Evolutionary conservation across 2,329 filamentous ascomycete species (phyloP), one percentile per base, ranked within the genome.

Genomic region (Metarhizium anisopliae): DNA sequence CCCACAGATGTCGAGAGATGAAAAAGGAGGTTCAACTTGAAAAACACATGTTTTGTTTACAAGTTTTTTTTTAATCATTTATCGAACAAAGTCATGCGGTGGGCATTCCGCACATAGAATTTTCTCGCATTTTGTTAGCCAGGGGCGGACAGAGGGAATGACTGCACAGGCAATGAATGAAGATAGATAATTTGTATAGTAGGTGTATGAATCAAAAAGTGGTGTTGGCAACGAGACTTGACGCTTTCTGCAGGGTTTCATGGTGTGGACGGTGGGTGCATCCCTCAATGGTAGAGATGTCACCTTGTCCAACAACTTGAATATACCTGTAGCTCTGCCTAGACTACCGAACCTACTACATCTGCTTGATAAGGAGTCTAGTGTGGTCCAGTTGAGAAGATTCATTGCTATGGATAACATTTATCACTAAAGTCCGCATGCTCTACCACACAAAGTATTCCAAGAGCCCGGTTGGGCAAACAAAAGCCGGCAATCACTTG

Each of bases 141-240:
- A 40, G 43, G 32, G 50, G 50, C 18, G 36, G 36, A 35, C 29
- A 38, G 49, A 51, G 29, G 43, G 8, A 20, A 36, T 45, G 52
- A 42, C 45, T 30, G 45, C 45, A 16, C 45, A 14, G 45, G 25
- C 45, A 49, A 49, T 49, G 45, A 18, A 30, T 11, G 20, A 42
- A 51, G 32, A 38, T 45, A 40, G 32, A 52, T 35, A 51, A 54
- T 45, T 50, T 54, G 55, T 55, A 57, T 55, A 57, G 25, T 57
- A 55, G 42, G n/a, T 55, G 52, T 52, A 57, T 25, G 52, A 52
- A 52, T 51, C 11, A 20, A 18, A 20, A 32, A 45, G 16, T 50
- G 47, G 16, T 30, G 25, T 42, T 50, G 47, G 29, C 45, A 49
- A 30, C 13, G 25, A 25, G 25, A 4, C 18, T 49, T 4, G 25